These are phyloP conservation scores for Myriosclerotinia curreyana DNA, from an alignment of 2,329 filamentous ascomycete genomes.

Conservation along the genomic window DNA sequence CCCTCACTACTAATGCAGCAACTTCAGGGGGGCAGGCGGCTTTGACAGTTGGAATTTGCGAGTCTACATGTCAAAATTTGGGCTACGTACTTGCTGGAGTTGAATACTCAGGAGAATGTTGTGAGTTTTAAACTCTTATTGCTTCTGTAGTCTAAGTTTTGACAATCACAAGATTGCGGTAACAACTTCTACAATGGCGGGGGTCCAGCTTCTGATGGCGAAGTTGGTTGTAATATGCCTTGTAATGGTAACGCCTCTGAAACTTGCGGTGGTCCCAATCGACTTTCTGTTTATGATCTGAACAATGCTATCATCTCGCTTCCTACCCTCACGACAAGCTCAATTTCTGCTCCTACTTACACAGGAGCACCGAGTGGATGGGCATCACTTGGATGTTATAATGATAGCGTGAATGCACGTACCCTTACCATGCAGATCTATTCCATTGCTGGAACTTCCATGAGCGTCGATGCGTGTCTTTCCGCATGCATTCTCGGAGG, in stretches of 20 bases:
- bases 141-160: neutral
- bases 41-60: slow-evolving; percentile 32
- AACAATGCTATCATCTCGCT: slow-evolving; percentile 24
- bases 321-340: slow-evolving; percentile 16
- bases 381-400: slow-evolving; percentile 30
- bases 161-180: slow-evolving; percentile 23
- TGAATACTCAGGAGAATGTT: slow-evolving; percentile 48
- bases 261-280: slow-evolving; percentile 30
- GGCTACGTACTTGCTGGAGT: slow-evolving; percentile 44
- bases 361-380: slow-evolving; percentile 26
- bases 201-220: slow-evolving; percentile 21
- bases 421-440: slow-evolving; percentile 25
- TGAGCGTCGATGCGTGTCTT: slow-evolving; percentile 30
- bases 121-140: slow-evolving; percentile 23
- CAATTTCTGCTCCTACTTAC: slow-evolving; percentile 18
- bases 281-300: slow-evolving; percentile 25
- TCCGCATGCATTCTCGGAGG: slow-evolving; percentile 39
- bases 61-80: slow-evolving; percentile 29
- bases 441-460: slow-evolving; percentile 25
- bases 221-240: slow-evolving; percentile 33
- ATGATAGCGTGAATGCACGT: slow-evolving; percentile 29
- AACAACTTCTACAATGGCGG: slow-evolving; percentile 23
- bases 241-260: slow-evolving; percentile 31
- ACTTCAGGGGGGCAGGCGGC: slow-evolving; percentile 24
- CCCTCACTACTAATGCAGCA: slow-evolving; percentile 20